phyloP scores from a whole-genome alignment of 2,329 filamentous ascomycete genomes.

The Scedosporium boydii region DNA sequence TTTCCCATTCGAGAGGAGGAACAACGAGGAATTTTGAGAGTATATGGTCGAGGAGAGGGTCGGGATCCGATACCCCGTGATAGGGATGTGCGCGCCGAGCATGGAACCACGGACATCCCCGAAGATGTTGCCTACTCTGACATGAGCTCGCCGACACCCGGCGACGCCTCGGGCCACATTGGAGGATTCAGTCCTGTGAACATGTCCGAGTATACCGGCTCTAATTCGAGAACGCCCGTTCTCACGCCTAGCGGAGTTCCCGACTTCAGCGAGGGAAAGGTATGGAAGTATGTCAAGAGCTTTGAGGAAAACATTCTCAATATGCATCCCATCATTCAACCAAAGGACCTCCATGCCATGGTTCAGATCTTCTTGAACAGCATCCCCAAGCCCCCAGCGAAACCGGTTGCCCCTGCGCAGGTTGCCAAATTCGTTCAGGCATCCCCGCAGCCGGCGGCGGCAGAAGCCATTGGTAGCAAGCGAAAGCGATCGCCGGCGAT shows the following conservation, averaged over 20 bases:
- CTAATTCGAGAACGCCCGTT: slow-evolving; percentile 26
- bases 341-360: slow-evolving; percentile 40
- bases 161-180: slow-evolving; percentile 50
- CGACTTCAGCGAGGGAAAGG: slow-evolving; percentile 41
- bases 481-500: slow-evolving; percentile 44
- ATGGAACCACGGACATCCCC: slow-evolving; percentile 29
- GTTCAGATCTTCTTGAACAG: slow-evolving; percentile 42
- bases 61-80: slow-evolving; percentile 20
- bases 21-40: slow-evolving; percentile 59
- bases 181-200: slow-evolving; percentile 35
- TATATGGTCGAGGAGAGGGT: slow-evolving; percentile 71
- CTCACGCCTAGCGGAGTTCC: slow-evolving; percentile 35
- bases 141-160: slow-evolving; percentile 42
- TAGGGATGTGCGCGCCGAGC: slow-evolving; percentile 17
- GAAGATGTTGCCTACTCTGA: slow-evolving; percentile 39
- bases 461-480: slow-evolving; percentile 31
- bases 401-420: not conserved
- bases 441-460: slow-evolving; percentile 9
- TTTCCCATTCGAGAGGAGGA: slow-evolving; percentile 74
- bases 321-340: slow-evolving; percentile 55
- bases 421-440: slow-evolving; percentile 5
- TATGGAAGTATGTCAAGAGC: slow-evolving; percentile 43
- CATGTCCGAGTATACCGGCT: slow-evolving; percentile 22
- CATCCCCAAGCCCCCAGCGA: slow-evolving; percentile 24
- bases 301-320: slow-evolving; percentile 54